Conservation (phyloP, 2,329 filamentous ascomycete genomes). For the Beauveria varroae region DNA sequence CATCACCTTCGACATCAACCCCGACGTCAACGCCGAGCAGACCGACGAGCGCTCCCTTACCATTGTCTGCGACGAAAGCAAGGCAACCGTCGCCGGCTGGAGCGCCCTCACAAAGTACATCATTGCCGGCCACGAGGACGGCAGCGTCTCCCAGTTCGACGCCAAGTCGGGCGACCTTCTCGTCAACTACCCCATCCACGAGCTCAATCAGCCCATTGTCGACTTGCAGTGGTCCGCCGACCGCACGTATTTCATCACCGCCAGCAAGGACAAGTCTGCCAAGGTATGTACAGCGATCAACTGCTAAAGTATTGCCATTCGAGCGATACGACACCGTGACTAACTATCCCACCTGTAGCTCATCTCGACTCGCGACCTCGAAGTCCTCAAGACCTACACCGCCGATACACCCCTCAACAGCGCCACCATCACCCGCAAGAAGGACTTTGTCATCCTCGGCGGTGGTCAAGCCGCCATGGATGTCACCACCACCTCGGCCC, state of each 20-base stretch:
- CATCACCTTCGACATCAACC: slow-evolving; percentile 81
- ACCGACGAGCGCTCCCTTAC: slow-evolving; percentile 72
- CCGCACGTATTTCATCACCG: slow-evolving; percentile 96
- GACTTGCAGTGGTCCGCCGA: slow-evolving; percentile 93
- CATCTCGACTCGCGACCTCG: slow-evolving; percentile 76
- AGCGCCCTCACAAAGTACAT: slow-evolving; percentile 93
- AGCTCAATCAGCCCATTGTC: slow-evolving; percentile 73
- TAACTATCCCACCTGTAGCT: slow-evolving; percentile 41
- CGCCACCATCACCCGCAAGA: slow-evolving; percentile 86
- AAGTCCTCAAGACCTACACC: slow-evolving; percentile 85
- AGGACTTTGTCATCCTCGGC: slow-evolving; percentile 95
- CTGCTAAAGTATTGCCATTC: slow-evolving; percentile 16
- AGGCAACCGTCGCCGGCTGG: slow-evolving; percentile 96
- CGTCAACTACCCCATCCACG: slow-evolving; percentile 76
- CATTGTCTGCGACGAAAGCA: slow-evolving; percentile 92
- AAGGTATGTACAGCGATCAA: slow-evolving; percentile 35
- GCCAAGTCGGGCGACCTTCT: slow-evolving; percentile 82
- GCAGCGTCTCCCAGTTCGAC: slow-evolving; percentile 85
- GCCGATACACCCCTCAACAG: slow-evolving; percentile 96
- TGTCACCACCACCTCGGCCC: slow-evolving; percentile 85
- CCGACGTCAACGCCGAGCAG: slow-evolving; percentile 77
- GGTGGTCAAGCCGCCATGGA: slow-evolving; percentile 99
- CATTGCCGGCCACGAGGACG: slow-evolving; percentile 95
- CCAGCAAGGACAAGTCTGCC: slow-evolving; percentile 94
- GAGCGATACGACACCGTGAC: not conserved